Base-by-base conservation (phyloP, 768 basidiomycete genomes). In the Boletus sensibilis region DNA sequence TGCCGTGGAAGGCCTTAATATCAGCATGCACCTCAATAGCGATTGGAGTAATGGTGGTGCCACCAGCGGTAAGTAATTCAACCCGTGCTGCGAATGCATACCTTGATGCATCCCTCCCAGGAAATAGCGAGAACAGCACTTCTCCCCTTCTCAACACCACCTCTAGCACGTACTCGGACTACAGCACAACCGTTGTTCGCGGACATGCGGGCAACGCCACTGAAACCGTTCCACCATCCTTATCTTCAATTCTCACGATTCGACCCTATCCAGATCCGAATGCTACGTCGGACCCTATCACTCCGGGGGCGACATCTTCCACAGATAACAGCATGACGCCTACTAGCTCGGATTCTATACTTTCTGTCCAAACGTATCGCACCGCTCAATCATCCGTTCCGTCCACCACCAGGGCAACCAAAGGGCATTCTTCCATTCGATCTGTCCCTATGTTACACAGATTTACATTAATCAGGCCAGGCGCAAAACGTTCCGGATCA, bases 381-480 rank as follows among this genome's bases (percentile, higher is more conserved):
- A 90, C 88, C 7, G 86, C 87, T 10, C 74, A 78, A 23, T 73
- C 76, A 25, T 78, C 78, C 3, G 62, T 75, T 29, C 73, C 74
- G 5, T 85, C 84, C 2, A 76, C 78, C 37, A 81, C 89, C 1
- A 78, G 77, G 16, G 90, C 90, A 5, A 92, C 90, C 0, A 87
- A 90, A 61, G 90, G 88, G 12, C 85, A 88, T 20, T 90, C 88
- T 1, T 88, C 87, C 8, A 79, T 87, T 46, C 76, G 76, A 35
- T 75, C 81, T 4, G 61, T 80, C 1, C 79, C 84, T 0, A 77
- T 86, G 50, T 79, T 92, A 3, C 93, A 94, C 69, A 87, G 94
- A 18, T 95, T 95, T 77, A 88, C 92, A 21, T 79, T 94, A 33
- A 79, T 94, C 64, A 91, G 88, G 69, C 91, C 92, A 16, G 90